Conservation (phyloP, 2,329 filamentous ascomycete species). For the Ambrosiella cleistominuta region DNA sequence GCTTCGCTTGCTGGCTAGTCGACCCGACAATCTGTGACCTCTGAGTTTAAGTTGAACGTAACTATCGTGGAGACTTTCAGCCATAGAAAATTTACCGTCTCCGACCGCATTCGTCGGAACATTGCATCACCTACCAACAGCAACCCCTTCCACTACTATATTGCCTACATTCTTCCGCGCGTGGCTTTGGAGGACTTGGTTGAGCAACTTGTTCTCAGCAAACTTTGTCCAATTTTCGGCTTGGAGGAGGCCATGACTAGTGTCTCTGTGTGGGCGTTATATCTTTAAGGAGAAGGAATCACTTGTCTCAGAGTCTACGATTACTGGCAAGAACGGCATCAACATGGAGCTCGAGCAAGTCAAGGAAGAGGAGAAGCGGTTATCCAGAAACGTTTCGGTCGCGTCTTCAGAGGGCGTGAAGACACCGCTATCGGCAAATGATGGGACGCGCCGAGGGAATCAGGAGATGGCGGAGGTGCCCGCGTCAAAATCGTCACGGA, state of each 20-base stretch:
- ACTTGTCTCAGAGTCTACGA: no score
- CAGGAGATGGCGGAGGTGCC: not conserved
- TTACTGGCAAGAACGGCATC: no score
- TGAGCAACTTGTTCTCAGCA: no score
- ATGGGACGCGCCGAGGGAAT: conserved; percentile 24
- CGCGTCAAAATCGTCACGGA: conserved; percentile 48
- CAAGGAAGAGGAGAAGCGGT: not conserved
- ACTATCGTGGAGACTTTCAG: not conserved
- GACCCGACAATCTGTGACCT: no score
- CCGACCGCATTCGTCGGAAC: not conserved
- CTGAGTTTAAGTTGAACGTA: no score
- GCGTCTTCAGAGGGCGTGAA: conserved; percentile 18
- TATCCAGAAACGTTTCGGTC: not conserved
- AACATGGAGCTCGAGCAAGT: not conserved
- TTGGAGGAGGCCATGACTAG: no score
- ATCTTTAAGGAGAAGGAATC: no score
- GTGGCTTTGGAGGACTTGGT: no score
- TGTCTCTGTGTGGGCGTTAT: no score
- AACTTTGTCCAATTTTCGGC: no score
- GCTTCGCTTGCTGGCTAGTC: not conserved
- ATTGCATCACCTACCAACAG: not conserved
- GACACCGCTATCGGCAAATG: conserved; percentile 24
- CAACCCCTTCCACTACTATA: not conserved
- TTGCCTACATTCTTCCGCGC: no score
- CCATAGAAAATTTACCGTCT: not conserved